A percentile compares a stretch with the other conserved stretches of the same genome.
These are phyloP conservation scores for Dactylis glomerata DNA, from an alignment of 176 grass and related monocot genomes.

Conservation along the genomic window DNA sequence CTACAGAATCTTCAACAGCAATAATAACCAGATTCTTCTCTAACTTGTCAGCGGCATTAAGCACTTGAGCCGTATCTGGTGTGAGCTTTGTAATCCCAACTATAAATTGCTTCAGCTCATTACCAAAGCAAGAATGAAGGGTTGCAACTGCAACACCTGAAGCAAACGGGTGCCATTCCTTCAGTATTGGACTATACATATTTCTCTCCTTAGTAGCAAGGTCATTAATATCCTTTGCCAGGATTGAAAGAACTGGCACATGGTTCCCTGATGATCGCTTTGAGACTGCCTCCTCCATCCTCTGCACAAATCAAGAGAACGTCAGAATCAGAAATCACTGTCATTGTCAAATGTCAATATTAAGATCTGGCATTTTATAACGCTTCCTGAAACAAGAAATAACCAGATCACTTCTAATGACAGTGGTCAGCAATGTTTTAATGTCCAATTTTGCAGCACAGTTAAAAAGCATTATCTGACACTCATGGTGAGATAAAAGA, in stretches of 20 bases:
- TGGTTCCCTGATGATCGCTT: constrained; percentile 46
- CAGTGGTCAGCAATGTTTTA: neutral
- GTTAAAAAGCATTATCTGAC: neutral
- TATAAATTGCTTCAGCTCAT: constrained; percentile 76
- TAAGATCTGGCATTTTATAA: constrained; percentile 4
- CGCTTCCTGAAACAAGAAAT: neutral
- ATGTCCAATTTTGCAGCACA: constrained; percentile 21
- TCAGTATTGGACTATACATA: constrained; percentile 75
- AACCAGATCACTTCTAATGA: neutral
- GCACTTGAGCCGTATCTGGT: constrained; percentile 62
- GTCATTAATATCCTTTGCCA: constrained; percentile 74
- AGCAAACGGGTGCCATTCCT: constrained; percentile 81
- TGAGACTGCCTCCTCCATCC: constrained; percentile 65
- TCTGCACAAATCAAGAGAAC: constrained; percentile 54
- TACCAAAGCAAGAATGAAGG: constrained; percentile 80
- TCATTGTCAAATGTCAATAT: neutral
- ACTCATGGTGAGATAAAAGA: neutral
- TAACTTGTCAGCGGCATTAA: constrained; percentile 74
- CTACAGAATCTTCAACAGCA: constrained; percentile 68
- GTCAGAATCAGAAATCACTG: neutral
- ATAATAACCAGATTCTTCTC: constrained; percentile 81
- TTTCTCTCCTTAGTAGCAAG: constrained; percentile 79
- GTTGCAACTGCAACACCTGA: constrained; percentile 59
- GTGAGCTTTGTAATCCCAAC: constrained; percentile 50
- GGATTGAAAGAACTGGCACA: constrained; percentile 51